These are phyloP conservation scores for Pseudohalonectria lignicola DNA, from an alignment of 2,329 filamentous ascomycete species.

Conservation along the genomic window DNA sequence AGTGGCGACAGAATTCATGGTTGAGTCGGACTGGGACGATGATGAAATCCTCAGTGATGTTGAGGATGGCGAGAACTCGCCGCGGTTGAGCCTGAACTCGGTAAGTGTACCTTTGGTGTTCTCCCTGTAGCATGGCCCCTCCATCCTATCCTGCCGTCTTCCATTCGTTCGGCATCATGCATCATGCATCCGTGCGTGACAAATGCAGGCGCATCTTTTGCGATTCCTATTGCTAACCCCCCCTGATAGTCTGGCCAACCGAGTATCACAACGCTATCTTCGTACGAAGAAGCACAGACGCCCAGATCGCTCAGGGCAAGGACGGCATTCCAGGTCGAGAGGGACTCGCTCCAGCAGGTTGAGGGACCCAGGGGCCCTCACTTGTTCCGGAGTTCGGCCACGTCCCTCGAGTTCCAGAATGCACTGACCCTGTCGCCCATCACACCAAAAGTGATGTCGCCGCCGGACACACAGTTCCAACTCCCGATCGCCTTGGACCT, in stretches of 20 bases:
- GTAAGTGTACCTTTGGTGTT: conserved; percentile 34
- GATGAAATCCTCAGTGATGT: conserved; percentile 47
- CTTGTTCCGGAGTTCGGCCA: conserved; percentile 65
- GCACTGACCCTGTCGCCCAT: conserved; percentile 62
- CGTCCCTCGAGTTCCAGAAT: conserved; percentile 34
- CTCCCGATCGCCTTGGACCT: conserved; percentile 24
- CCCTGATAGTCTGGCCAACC: conserved; percentile 53
- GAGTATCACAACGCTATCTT: conserved; percentile 79
- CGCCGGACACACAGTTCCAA: conserved; percentile 20
- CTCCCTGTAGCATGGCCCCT: too few relatives aligned
- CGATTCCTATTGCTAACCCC: too few relatives aligned
- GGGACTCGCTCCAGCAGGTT: conserved; percentile 50
- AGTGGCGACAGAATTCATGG: conserved; percentile 64
- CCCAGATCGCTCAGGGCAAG: conserved; percentile 56
- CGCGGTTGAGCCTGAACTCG: conserved; percentile 58
- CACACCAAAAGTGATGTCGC: conserved; percentile 46
- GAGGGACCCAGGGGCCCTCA: conserved; percentile 79
- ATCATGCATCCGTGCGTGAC: not conserved
- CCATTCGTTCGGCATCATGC: too few relatives aligned
- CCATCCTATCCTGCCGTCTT: too few relatives aligned
- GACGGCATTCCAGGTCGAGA: conserved; percentile 49
- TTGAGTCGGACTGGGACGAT: conserved; percentile 67
- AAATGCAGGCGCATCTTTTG: too few relatives aligned
- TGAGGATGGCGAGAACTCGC: conserved; percentile 51
- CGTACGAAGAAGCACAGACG: conserved; percentile 73